phyloP scores from a whole-genome alignment of 768 basidiomycete species.

The Erythrobasidium yunnanense region DNA sequence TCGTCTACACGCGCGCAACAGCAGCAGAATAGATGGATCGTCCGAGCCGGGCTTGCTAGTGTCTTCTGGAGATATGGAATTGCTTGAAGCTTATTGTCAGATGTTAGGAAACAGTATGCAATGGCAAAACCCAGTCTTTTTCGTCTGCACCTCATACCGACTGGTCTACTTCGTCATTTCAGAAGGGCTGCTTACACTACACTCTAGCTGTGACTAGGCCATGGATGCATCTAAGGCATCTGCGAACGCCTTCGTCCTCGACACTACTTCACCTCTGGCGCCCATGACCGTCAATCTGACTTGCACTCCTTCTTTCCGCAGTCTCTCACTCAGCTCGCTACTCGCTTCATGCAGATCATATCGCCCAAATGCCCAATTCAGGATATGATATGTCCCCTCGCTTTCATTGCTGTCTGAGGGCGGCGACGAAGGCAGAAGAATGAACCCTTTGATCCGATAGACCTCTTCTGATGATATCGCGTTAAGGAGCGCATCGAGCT shows the following conservation, averaged over 20 bases:
- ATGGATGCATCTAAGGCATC: constrained; percentile 36
- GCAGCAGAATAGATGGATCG: constrained; percentile 29
- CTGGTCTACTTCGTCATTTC: not conserved
- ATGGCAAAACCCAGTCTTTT: too few relatives aligned
- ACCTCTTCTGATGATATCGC: constrained; percentile 56
- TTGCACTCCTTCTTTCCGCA: constrained; percentile 39
- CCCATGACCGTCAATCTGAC: constrained; percentile 82
- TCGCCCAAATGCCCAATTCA: constrained; percentile 92
- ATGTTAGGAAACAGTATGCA: constrained; percentile 7
- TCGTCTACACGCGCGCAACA: constrained; percentile 60
- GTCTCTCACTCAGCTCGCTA: constrained; percentile 38
- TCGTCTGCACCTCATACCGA: not conserved
- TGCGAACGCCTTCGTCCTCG: constrained; percentile 52
- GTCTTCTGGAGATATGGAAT: not conserved
- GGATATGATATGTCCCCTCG: constrained; percentile 45
- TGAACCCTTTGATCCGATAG: constrained; percentile 79
- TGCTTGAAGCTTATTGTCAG: not conserved
- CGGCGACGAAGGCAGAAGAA: constrained; percentile 47
- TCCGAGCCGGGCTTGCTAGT: not conserved
- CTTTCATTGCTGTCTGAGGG: constrained; percentile 39
- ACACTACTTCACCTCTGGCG: constrained; percentile 64
- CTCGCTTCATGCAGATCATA: constrained; percentile 52
- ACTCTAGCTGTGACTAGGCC: too few relatives aligned
- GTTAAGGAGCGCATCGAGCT: constrained; percentile 48
- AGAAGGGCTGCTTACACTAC: too few relatives aligned